Evolutionary conservation across 495 filamentous ascomycete species (phyloP), one percentile per base, ranked within the genome.

Genomic region (Penicillium waksmanii): DNA sequence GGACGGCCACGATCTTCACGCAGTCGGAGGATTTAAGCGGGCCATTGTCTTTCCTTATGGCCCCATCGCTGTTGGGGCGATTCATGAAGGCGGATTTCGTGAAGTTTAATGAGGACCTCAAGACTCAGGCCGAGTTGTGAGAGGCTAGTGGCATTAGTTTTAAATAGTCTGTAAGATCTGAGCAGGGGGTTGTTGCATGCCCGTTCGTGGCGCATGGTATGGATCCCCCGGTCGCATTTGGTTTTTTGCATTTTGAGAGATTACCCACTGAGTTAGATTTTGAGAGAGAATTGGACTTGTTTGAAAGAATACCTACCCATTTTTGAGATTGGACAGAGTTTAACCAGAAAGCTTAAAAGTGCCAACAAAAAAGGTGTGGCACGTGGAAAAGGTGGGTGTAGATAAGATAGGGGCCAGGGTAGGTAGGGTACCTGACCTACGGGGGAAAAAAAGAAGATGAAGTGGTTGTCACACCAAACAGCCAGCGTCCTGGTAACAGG

Each of bases 401-500:
- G 27, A 31, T 31, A 31, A 31, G n/a, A n/a, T n/a, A 31, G 27
- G 27, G 27, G 27, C 3, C 23, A 23, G 23, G 23, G 23, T 23
- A 23, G n/a, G n/a, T n/a, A n/a, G n/a, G n/a, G n/a, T n/a, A n/a
- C n/a, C n/a, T n/a, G n/a, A n/a, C n/a, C n/a, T n/a, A n/a, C n/a
- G 40, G 40, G n/a, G 40, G 4, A 5, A 18, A 61, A 56, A 63
- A 58, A 57, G 54, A 34, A 36, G 56, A 63, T 36, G 27, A 25
- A 51, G 59, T 52, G 56, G 77, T 78, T 65, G 75, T 72, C 63
- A 57, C 69, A 67, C 76, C 77, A 72, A 75, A 70, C 62, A 73
- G 69, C 67, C 70, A 69, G 61, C 51, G 68, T 70, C 71, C 79
- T 68, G 74, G 73, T 75, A 77, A 77, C 75, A 57, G 62, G 70